Evolutionary conservation across 345 rosid species (phyloP).

Genomic region (Dimocarpus longan): DNA sequence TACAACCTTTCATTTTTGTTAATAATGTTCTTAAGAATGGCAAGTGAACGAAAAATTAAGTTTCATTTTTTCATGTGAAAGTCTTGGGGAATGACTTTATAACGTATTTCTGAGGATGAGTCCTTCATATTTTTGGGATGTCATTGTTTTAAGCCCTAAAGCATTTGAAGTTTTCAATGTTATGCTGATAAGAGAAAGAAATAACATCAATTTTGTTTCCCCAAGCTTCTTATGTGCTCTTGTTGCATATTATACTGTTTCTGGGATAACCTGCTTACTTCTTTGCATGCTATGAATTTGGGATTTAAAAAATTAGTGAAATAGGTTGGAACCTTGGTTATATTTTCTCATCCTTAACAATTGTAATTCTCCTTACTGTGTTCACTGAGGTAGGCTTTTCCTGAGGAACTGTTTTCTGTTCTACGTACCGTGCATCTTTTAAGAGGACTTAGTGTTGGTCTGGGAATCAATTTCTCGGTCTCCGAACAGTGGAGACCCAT

Average conservation of each 20-base stretch:
- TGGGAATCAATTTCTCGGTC: slow-evolving; percentile 80
- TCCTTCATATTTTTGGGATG: background rate
- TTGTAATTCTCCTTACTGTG: background rate
- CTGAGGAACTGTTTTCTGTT: slow-evolving; percentile 88
- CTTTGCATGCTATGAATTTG: no score
- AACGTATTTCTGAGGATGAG: background rate
- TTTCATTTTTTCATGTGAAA: background rate
- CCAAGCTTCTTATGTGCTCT: no score
- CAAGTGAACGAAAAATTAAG: background rate
- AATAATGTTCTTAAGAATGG: background rate
- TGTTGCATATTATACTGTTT: background rate
- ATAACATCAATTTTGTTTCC: background rate
- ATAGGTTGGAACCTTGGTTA: background rate
- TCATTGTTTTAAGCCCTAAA: background rate
- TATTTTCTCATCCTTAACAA: background rate
- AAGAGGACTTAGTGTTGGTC: slow-evolving; percentile 93
- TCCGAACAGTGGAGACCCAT: slow-evolving; percentile 86
- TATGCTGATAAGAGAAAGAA: background rate
- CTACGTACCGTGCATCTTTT: slow-evolving; percentile 82
- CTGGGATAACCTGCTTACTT: no score
- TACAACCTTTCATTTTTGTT: background rate
- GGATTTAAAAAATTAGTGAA: background rate
- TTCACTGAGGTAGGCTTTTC: slow-evolving; percentile 58
- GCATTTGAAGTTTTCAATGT: background rate
- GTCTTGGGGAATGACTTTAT: background rate